Percentiles rank a stretch among this genome's conserved stretches.
Conservation (phyloP, 208 protist species). For the Herpetomonas samuelpessoai region DNA sequence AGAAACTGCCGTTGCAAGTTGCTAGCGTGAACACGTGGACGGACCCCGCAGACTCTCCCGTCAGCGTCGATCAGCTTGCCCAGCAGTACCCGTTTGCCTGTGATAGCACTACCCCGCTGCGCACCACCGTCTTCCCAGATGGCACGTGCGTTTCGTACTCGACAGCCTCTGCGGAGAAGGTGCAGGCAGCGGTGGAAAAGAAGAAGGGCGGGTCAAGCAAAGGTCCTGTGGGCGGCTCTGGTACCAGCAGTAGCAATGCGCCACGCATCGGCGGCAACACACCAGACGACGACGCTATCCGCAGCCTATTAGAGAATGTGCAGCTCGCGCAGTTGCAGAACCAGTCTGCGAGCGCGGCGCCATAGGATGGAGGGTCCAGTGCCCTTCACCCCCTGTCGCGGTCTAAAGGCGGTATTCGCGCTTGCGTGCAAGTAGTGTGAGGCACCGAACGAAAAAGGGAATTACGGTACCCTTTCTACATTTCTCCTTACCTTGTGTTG, state of each 20-base stretch:
- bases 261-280: conserved; percentile 6
- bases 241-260: not conserved
- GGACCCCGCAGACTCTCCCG: conserved; percentile 30
- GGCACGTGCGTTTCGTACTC: conserved; percentile 80
- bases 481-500: too few relatives aligned
- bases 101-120: conserved; percentile 25
- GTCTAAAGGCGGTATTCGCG: too few relatives aligned
- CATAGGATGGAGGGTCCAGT: too few relatives aligned
- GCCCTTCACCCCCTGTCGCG: too few relatives aligned
- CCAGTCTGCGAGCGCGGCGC: not conserved
- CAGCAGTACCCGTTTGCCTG: conserved; percentile 42
- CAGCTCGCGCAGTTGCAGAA: conserved; percentile 69
- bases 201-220: conserved; percentile 14
- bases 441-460: too few relatives aligned
- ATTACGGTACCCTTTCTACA: too few relatives aligned
- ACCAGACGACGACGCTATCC: conserved; percentile 64
- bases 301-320: conserved; percentile 78
- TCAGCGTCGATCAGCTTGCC: conserved; percentile 29
- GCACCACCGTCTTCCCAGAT: conserved; percentile 70
- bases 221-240: not conserved
- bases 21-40: conserved; percentile 73
- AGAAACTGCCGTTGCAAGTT: conserved; percentile 28
- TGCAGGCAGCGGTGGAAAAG: conserved; percentile 27
- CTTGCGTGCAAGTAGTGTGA: too few relatives aligned
- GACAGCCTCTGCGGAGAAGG: conserved; percentile 52